These are phyloP conservation scores for Funneliformis mosseae DNA, from an alignment of 192 early-diverging fungal species.

Conservation along the genomic window DNA sequence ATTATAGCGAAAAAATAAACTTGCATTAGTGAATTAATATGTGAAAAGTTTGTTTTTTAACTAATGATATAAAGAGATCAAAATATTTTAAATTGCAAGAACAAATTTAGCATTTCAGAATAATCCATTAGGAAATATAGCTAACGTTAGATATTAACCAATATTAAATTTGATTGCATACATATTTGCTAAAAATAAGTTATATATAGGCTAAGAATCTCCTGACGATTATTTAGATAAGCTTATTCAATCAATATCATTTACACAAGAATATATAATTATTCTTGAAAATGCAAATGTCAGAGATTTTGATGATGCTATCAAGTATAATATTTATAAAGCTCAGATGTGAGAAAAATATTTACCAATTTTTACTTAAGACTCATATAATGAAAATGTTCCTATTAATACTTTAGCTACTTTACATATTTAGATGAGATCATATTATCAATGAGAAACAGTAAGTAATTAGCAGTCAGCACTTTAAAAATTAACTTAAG, in stretches of 20 bases:
- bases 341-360: conserved; percentile 22
- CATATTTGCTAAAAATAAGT: not conserved
- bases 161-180: conserved; percentile 18
- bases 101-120: conserved; percentile 10
- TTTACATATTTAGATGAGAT: not conserved
- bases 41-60: no score
- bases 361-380: conserved; percentile 5
- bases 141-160: conserved; percentile 1
- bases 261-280: no score
- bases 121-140: conserved; percentile 25
- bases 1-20: no score
- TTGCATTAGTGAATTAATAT: no score
- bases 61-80: no score
- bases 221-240: no score
- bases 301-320: no score
- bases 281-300: no score
- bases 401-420: conserved; percentile 17
- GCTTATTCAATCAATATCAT: no score
- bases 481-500: not conserved
- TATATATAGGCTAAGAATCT: conserved; percentile 18
- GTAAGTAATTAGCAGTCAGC: not conserved
- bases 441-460: no score
- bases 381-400: not conserved
- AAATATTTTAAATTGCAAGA: not conserved
- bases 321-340: conserved; percentile 27